A percentile compares a stretch with the other conserved stretches of the same genome.
These are phyloP conservation scores for Chaetoscypha palmicola DNA, from an alignment of 2,329 filamentous ascomycete genomes.

Conservation along the genomic window DNA sequence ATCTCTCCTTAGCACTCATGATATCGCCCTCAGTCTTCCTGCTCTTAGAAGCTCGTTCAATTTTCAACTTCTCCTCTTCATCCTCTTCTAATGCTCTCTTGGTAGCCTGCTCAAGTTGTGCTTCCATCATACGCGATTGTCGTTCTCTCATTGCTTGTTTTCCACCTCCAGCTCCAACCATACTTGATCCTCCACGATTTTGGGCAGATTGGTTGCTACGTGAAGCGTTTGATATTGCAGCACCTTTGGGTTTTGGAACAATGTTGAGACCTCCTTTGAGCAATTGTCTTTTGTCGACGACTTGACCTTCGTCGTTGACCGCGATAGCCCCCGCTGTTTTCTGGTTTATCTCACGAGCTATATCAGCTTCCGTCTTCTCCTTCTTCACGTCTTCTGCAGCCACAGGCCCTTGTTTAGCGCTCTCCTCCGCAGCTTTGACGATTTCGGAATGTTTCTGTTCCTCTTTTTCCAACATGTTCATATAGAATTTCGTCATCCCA, in stretches of 20 bases:
- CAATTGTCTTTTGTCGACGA: constrained; percentile 78
- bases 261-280: constrained; percentile 71
- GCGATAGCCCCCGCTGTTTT: constrained; percentile 52
- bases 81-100: constrained; percentile 68
- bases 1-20: constrained; percentile 70
- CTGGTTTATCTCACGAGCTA: constrained; percentile 61
- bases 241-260: constrained; percentile 51
- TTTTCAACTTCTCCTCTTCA: constrained; percentile 52
- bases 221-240: constrained; percentile 21
- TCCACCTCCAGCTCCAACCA: constrained; percentile 40
- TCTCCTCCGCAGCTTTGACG: constrained; percentile 58
- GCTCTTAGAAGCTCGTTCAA: constrained; percentile 64
- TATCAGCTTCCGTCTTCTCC: constrained; percentile 52
- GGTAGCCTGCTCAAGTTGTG: constrained; percentile 65
- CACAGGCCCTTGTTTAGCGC: constrained; percentile 37
- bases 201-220: constrained; percentile 18
- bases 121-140: constrained; percentile 72
- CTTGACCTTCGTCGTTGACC: constrained; percentile 75
- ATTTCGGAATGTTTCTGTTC: constrained; percentile 64
- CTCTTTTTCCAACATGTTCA: constrained; percentile 62
- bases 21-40: constrained; percentile 72
- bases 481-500: constrained; percentile 77
- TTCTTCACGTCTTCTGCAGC: constrained; percentile 34
- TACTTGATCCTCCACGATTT: constrained; percentile 28
- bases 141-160: constrained; percentile 66